Base-by-base conservation (phyloP, 177 flowering plant genomes). In the Vitis hybrid region DNA sequence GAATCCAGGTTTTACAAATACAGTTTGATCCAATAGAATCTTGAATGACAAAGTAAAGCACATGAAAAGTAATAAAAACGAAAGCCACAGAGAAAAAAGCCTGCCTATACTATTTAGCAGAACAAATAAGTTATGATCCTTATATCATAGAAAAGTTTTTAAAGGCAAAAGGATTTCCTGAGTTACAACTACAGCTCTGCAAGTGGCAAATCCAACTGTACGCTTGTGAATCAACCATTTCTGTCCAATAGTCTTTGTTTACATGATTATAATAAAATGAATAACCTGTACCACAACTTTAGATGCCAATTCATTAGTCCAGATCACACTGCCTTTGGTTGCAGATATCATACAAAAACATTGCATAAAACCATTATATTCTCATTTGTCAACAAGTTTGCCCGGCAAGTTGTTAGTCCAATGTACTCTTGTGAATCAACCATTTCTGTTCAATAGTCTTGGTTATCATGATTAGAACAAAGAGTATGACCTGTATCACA, bases 401-500 rank as follows among this genome's bases (percentile, higher is more conserved):
- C 67, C 59, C 54, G 50, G 76, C 78, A 71, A 35, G 77, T 65
- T 58, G 63, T 71, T 76, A 71, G 24, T 72, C 71, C 73, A 66
- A 68, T 30, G 60, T 60, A 62, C 48, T 62, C 67, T 72, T 69
- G 51, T 77, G 48, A 70, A 73, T 71, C 79, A 77, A 76, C 78
- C 66, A 61, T 75, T 78, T 78, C 78, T 58, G 73, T 78, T 74
- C 83, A 75, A 65, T 61, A 35, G 55, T 78, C 77, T 58, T 77
- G 67, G 58, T 84, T 78, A 76, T 56, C 57, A 55, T 74, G 71
- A 78, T 78, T 83, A 78, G 65, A 78, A 63, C 63, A 69, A 17
- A 67, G 61, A 21, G 53, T 66, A 61, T 57, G 18, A 76, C 89
- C 88, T 84, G 90, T 83, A 77, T 65, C 87, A 86, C 78, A 85